Percentiles rank a stretch among this genome's conserved stretches.
Conservation (phyloP, 148 eudicot genomes). For the Linanthus parryae region DNA sequence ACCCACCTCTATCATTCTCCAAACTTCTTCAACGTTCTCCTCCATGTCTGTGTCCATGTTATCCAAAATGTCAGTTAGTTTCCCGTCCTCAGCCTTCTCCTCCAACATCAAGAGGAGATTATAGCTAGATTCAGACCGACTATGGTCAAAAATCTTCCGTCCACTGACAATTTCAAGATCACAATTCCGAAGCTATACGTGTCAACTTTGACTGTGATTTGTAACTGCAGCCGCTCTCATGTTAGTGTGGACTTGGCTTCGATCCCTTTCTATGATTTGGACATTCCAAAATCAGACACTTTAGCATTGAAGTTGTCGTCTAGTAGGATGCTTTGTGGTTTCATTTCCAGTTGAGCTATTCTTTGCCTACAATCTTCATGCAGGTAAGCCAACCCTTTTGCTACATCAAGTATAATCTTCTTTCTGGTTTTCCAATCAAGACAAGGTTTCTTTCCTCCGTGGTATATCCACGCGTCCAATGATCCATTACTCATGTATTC, state of each 20-base stretch:
- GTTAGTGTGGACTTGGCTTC: constrained; percentile 4
- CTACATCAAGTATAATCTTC: constrained; percentile 6
- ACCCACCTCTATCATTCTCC: constrained; percentile 7
- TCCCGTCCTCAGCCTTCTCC: constrained; percentile 6
- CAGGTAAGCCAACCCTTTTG: constrained; percentile 12
- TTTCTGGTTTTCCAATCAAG: constrained; percentile 7
- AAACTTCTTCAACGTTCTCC: neutral
- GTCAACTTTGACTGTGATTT: constrained; percentile 9
- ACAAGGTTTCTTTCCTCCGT: neutral
- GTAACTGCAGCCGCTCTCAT: constrained; percentile 8
- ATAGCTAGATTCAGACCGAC: constrained; percentile 6
- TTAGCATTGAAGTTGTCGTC: constrained; percentile 5
- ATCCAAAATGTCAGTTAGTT: neutral
- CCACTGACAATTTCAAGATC: constrained; percentile 9
- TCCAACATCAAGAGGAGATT: neutral
- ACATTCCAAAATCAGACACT: constrained; percentile 8
- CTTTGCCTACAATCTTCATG: constrained; percentile 7
- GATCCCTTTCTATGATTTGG: constrained; percentile 13
- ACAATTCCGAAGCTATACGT: constrained; percentile 14
- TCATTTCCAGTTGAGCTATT: constrained; percentile 8
- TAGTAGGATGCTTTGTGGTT: constrained; percentile 11
- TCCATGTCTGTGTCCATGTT: neutral
- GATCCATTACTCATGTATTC: constrained; percentile 11
- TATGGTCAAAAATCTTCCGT: neutral
- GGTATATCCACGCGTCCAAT: constrained; percentile 10